phyloP scores from a whole-genome alignment of 768 basidiomycete genomes.

The Auricularia auricula-judae region DNA sequence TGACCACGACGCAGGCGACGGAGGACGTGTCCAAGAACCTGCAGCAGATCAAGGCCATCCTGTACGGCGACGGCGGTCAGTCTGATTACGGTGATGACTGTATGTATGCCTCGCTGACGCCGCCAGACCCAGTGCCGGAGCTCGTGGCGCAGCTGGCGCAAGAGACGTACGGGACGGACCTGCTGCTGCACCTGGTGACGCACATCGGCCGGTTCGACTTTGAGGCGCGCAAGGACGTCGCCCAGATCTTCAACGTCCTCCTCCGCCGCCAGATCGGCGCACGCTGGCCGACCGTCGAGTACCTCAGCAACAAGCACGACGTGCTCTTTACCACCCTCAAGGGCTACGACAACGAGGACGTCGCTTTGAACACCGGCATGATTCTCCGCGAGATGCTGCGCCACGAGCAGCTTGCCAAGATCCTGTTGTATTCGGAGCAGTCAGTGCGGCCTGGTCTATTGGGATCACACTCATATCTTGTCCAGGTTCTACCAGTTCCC shows the following conservation, averaged over 20 bases:
- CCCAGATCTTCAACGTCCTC: conserved; percentile 83
- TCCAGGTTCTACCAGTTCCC: conserved; percentile 80
- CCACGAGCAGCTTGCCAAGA: conserved; percentile 84
- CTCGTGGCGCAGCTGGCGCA: conserved; percentile 90
- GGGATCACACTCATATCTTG: no score
- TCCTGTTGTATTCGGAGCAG: conserved; percentile 35
- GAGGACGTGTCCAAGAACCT: conserved; percentile 87
- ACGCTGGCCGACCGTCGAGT: conserved; percentile 94
- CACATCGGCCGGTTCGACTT: conserved; percentile 87
- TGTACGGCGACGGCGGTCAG: conserved; percentile 79
- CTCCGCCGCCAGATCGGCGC: conserved; percentile 85
- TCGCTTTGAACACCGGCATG: conserved; percentile 97
- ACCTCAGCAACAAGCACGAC: conserved; percentile 62
- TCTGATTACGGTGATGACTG: not conserved
- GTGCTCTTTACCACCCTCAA: conserved; percentile 76
- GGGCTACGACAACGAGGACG: conserved; percentile 88
- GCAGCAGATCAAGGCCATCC: conserved; percentile 78
- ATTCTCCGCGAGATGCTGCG: conserved; percentile 93
- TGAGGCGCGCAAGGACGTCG: conserved; percentile 80
- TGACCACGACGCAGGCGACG: conserved; percentile 43
- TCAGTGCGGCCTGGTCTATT: no score
- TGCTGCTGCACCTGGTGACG: conserved; percentile 69
- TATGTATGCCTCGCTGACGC: not conserved
- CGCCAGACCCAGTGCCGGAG: conserved; percentile 72
- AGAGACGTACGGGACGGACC: conserved; percentile 86